A percentile compares a stretch with the other conserved stretches of the same genome.
Evolutionary conservation across 2,329 filamentous ascomycete species (phyloP).

Genomic region (Ophiostoma sp.): DNA sequence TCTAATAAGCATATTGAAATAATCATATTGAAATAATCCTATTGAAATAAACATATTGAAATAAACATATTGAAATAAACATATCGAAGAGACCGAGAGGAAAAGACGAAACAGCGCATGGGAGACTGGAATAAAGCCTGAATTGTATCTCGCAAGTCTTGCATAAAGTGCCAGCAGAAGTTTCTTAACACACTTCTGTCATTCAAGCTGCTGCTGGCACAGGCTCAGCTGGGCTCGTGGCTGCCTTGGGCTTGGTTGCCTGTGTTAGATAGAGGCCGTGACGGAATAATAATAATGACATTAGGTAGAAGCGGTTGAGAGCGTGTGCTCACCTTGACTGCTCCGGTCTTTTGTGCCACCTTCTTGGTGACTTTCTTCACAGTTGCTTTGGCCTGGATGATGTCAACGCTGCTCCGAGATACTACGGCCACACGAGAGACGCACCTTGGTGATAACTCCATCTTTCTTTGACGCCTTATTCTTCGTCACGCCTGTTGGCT

Average conservation of each 20-base stretch:
- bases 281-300: background rate
- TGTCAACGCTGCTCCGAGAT: background rate
- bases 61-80: too few species aligned
- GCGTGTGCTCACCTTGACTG: background rate
- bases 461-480: background rate
- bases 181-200: too few species aligned
- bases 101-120: too few species aligned
- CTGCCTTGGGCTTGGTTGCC: conserved; percentile 24
- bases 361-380: background rate
- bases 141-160: too few species aligned
- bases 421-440: background rate
- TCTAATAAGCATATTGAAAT: too few species aligned
- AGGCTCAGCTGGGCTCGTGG: conserved; percentile 22
- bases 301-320: background rate
- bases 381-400: background rate
- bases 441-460: background rate
- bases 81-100: too few species aligned
- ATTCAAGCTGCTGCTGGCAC: background rate
- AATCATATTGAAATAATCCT: too few species aligned
- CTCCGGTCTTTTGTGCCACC: background rate
- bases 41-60: too few species aligned
- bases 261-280: conserved; percentile 18
- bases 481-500: background rate
- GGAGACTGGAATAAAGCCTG: too few species aligned
- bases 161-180: too few species aligned